Percentiles rank a stretch among this genome's conserved stretches.
Evolutionary conservation across 306 rosid genomes (phyloP).

Genomic region (Quercus engelmannii): DNA sequence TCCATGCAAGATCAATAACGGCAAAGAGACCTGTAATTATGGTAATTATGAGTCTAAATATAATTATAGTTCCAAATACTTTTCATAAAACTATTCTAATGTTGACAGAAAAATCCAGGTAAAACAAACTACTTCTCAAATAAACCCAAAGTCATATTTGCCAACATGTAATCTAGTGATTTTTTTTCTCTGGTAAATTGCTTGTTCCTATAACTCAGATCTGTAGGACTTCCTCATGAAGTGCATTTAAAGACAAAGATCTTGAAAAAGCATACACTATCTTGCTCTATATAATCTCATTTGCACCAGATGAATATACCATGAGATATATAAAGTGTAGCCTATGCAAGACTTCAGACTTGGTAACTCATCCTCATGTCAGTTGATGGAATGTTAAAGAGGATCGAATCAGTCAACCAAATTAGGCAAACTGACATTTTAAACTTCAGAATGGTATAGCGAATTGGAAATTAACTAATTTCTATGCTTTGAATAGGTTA

Average conservation of each 20-base stretch:
- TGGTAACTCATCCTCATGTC: neutral
- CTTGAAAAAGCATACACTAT: neutral
- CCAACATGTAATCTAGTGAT: neutral
- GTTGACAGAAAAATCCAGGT: neutral
- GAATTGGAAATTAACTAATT: too few relatives aligned
- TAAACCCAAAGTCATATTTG: neutral
- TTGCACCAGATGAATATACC: neutral
- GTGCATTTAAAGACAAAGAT: neutral
- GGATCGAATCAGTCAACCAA: too few relatives aligned
- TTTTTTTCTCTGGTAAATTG: neutral
- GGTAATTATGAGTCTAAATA: neutral
- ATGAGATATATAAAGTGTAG: neutral
- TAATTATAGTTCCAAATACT: neutral
- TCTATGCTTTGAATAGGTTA: too few relatives aligned
- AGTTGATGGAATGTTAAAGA: too few relatives aligned
- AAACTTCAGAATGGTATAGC: too few relatives aligned
- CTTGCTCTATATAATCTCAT: neutral
- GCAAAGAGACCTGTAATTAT: conserved; percentile 66
- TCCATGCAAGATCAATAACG: conserved; percentile 84
- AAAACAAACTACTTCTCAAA: neutral
- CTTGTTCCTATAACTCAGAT: neutral
- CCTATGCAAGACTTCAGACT: neutral
- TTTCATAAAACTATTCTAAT: neutral
- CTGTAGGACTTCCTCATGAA: neutral
- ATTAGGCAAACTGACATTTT: too few relatives aligned